phyloP scores from a whole-genome alignment of 164 flowering plant species.

The Pachysandra terminalis region DNA sequence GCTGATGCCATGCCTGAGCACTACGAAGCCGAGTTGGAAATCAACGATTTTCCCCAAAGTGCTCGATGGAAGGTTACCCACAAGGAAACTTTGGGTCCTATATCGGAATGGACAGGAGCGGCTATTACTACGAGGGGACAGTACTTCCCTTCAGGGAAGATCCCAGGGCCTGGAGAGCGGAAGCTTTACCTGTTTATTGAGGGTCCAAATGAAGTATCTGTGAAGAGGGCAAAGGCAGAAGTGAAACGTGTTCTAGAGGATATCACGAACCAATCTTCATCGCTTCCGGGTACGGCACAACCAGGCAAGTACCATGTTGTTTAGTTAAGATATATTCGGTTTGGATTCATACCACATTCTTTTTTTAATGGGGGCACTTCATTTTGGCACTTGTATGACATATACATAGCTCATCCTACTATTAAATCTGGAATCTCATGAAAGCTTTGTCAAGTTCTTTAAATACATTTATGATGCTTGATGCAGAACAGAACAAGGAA shows the following conservation, averaged over 20 bases:
- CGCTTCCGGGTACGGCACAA: slow-evolving; percentile 77
- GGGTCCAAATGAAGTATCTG: slow-evolving; percentile 86
- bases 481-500: no score
- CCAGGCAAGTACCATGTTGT: slow-evolving; percentile 85
- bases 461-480: no score
- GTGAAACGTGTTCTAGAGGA: slow-evolving; percentile 88
- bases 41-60: slow-evolving; percentile 95
- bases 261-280: slow-evolving; percentile 55
- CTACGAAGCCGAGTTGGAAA: slow-evolving; percentile 93
- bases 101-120: slow-evolving; percentile 98
- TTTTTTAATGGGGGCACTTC: slow-evolving; percentile 4
- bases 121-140: slow-evolving; percentile 97
- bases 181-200: slow-evolving; percentile 94
- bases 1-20: slow-evolving; percentile 94
- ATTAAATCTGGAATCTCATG: no score
- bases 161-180: slow-evolving; percentile 75
- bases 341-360: slow-evolving; percentile 1
- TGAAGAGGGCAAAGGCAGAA: slow-evolving; percentile 83
- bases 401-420: no score
- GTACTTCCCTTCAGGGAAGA: slow-evolving; percentile 67
- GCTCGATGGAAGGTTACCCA: slow-evolving; percentile 99
- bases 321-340: background rate
- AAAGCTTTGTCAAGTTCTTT: no score
- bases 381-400: background rate
- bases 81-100: slow-evolving; percentile 95